Conservation (phyloP, 2,329 filamentous ascomycete genomes). For the Colletotrichum higginsianum region DNA sequence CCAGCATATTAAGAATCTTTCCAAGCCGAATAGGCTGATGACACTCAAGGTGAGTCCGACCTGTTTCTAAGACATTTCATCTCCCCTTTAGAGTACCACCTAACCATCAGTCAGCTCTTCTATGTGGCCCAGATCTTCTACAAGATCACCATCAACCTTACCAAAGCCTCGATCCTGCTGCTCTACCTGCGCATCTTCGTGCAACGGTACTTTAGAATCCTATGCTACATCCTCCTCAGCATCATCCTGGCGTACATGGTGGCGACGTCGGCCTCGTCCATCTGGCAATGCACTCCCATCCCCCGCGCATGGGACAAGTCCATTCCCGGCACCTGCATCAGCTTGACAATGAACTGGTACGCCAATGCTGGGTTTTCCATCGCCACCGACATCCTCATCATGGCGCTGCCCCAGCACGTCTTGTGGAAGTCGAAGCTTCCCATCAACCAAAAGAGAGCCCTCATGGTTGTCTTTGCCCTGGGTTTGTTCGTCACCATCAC, state of each 20-base stretch:
- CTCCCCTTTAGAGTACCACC: neutral
- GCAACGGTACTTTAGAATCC: slow-evolving; percentile 60
- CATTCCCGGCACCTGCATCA: slow-evolving; percentile 50
- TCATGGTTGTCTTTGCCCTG: slow-evolving; percentile 60
- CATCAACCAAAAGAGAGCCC: slow-evolving; percentile 55
- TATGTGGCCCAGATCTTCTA: slow-evolving; percentile 68
- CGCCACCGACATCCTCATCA: slow-evolving; percentile 44
- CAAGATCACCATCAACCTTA: slow-evolving; percentile 68
- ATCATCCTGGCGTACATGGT: slow-evolving; percentile 63
- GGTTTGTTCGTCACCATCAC: slow-evolving; percentile 59
- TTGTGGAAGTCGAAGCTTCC: slow-evolving; percentile 62
- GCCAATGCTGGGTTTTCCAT: slow-evolving; percentile 41
- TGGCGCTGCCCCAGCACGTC: slow-evolving; percentile 53
- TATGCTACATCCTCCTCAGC: slow-evolving; percentile 58
- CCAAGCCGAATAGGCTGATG: slow-evolving; percentile 52
- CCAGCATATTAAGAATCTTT: slow-evolving; percentile 55
- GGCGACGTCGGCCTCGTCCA: slow-evolving; percentile 60
- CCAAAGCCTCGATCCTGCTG: slow-evolving; percentile 66
- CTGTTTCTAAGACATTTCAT: rapidly evolving
- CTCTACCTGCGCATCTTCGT: slow-evolving; percentile 70
- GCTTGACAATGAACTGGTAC: slow-evolving; percentile 40
- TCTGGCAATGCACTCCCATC: slow-evolving; percentile 67
- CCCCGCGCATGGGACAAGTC: slow-evolving; percentile 56
- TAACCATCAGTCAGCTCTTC: slow-evolving; percentile 56
- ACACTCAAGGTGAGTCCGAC: slow-evolving; percentile 53